Base-by-base conservation (phyloP, 192 early-diverging fungal genomes). In the Funneliformis geosporum region DNA sequence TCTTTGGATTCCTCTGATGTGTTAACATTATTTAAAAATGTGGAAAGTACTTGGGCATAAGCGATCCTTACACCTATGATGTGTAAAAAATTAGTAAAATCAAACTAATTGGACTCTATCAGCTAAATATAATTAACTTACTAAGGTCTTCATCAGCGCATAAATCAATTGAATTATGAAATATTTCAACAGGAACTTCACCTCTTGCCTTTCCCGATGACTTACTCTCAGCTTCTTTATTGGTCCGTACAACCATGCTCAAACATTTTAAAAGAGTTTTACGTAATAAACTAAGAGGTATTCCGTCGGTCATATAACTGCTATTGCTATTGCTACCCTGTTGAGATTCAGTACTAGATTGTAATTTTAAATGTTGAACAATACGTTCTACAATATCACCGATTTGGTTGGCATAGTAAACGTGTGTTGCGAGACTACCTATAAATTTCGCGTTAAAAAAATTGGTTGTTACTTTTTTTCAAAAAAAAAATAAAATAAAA, bases 351-450 rank as follows among this genome's bases (percentile, higher is more conserved):
- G 43, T 25, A 5, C 73, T 79, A 21, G 76, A 27, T 59, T 83
- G 76, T 65, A 73, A 79, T 4, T 77, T 76, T 21, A 90, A 69
- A 61, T 85, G 85, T 75, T 80, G 79, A 46, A 85, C 78, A 46
- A 90, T 84, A 68, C 87, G 85, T 27, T 85, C 85, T 25, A 87
- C 85, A 21, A 90, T 90, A 64, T 90, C 87, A 59, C 85, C 84
- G 5, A 88, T 68, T 76, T 90, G 89, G 67, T 88, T 88, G 1
- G 84, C 81, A 72, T 90, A 90, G 44, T 90, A 90, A 25, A 86
- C 87, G 40, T 90, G 89, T 1, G 83, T 86, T 6, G 85, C 86
- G 64, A 90, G 77, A 9, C 87, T 87, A 60, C 86, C 86, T 86
- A 79, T 4, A 33, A 21, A 11, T 21, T 27, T 79, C 68, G 43